These are phyloP conservation scores for Serendipita indica DNA, from an alignment of 768 basidiomycete species.

Conservation along the genomic window DNA sequence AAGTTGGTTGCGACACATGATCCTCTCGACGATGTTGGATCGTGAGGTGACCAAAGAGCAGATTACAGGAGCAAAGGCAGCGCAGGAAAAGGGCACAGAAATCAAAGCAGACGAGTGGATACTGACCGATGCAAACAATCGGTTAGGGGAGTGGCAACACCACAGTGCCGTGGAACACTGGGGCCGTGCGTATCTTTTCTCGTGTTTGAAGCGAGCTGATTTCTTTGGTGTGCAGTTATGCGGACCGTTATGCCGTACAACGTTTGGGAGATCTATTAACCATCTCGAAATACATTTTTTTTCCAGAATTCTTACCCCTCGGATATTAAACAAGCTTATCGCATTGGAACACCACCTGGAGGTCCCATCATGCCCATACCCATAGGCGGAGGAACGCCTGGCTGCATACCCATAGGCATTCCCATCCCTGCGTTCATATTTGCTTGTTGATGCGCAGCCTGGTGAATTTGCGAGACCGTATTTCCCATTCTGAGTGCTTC, in stretches of 20 bases:
- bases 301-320: not conserved
- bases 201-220: not conserved
- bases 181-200: constrained; percentile 37
- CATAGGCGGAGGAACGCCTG: not conserved
- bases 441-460: not conserved
- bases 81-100: constrained; percentile 27
- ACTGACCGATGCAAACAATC: constrained; percentile 47
- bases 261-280: constrained; percentile 67
- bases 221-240: constrained; percentile 41
- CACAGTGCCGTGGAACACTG: constrained; percentile 57
- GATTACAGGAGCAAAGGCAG: constrained; percentile 15
- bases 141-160: constrained; percentile 50
- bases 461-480: constrained; percentile 12
- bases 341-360: too few relatives aligned
- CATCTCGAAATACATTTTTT: constrained; percentile 26
- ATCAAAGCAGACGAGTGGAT: constrained; percentile 28
- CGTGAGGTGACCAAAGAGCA: constrained; percentile 39
- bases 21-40: constrained; percentile 36
- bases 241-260: constrained; percentile 53
- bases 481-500: constrained; percentile 59
- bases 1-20: constrained; percentile 46
- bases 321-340: not conserved
- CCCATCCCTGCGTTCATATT: not conserved
- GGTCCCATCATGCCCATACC: not conserved
- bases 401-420: not conserved